Base-by-base conservation (phyloP, 225 moss, liverwort and hornwort genomes). In the Ulota crispa region DNA sequence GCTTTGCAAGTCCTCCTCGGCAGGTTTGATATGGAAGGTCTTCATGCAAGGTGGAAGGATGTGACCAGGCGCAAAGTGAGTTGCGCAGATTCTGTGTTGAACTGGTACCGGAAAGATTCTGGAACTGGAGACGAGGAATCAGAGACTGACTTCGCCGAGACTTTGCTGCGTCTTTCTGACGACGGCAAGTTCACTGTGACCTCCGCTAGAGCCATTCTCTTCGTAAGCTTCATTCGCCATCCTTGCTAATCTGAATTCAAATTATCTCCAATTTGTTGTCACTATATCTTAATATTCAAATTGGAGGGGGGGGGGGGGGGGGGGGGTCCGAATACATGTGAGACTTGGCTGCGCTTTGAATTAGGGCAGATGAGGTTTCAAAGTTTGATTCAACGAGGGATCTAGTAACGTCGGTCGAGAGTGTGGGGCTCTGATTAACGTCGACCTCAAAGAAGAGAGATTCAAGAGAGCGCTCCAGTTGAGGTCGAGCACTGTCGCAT, bases 21-120 rank as follows among this genome's bases (percentile, higher is more conserved):
- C 5, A 26, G 39, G 0, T 23, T 75, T 36, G 84, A 76, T 53
- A 2, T 84, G 34, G 60, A 60, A 32, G 84, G 69, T 1, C 4
- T 84, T 3, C 21, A 80, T 61, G 73, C 61, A 9, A 52, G 75
- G 75, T 80, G 80, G 80, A 68, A 79, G 59, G 47, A 84, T 36
- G 6, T 84, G 26, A 37, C 14, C 7, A 12, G 0, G 31, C 53
- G 61, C 27, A 84, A 56, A 53, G 72, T 34, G 0, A 64, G 21
- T 1, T 71, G 64, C 31, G 71, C 56, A 1, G 47, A 52, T 5
- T 34, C 64, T 15, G 16, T 85, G 2, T 2, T 81, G 0, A 72
- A 85, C 5, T 77, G 57, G 57, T 85, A 81, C 16, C 64, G 64
- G 10, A 60, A 85, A 23, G 54, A 72, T n/a, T 28, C 1, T 23